A percentile compares a stretch with the other conserved stretches of the same genome.
phyloP scores from a whole-genome alignment of 2,329 filamentous ascomycete species.

The Penicillium sp. region DNA sequence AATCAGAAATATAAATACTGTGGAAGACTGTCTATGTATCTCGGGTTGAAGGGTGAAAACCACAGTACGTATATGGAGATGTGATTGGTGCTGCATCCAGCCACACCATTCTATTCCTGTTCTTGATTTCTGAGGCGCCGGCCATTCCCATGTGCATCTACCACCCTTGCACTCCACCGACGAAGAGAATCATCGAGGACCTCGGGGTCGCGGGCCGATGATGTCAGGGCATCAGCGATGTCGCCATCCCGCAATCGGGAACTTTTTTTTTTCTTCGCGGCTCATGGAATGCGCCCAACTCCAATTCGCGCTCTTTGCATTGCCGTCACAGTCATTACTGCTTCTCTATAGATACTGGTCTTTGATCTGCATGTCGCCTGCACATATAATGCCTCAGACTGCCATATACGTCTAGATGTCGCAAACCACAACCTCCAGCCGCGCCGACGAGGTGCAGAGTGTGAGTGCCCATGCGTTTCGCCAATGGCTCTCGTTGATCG shows the following conservation, averaged over 20 bases:
- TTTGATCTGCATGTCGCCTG: neutral
- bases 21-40: too few relatives aligned
- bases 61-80: too few relatives aligned
- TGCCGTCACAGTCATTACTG: neutral
- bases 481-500: neutral
- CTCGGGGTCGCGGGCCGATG: conserved; percentile 8
- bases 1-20: too few relatives aligned
- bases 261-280: conserved; percentile 14
- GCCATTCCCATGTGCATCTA: neutral
- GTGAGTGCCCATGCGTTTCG: conserved; percentile 36
- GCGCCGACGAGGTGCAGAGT: conserved; percentile 43
- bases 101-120: too few relatives aligned
- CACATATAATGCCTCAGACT: neutral
- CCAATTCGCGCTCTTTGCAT: neutral
- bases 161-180: neutral
- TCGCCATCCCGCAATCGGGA: conserved; percentile 23
- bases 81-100: too few relatives aligned
- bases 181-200: neutral
- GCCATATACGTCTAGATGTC: conserved; percentile 23
- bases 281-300: neutral
- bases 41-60: too few relatives aligned
- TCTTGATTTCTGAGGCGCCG: too few relatives aligned
- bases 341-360: neutral
- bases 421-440: conserved; percentile 21
- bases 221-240: conserved; percentile 23